Percentiles rank a stretch among this genome's conserved stretches.
phyloP scores from a whole-genome alignment of 2,329 filamentous ascomycete species.

The Colletotrichum shisoi region DNA sequence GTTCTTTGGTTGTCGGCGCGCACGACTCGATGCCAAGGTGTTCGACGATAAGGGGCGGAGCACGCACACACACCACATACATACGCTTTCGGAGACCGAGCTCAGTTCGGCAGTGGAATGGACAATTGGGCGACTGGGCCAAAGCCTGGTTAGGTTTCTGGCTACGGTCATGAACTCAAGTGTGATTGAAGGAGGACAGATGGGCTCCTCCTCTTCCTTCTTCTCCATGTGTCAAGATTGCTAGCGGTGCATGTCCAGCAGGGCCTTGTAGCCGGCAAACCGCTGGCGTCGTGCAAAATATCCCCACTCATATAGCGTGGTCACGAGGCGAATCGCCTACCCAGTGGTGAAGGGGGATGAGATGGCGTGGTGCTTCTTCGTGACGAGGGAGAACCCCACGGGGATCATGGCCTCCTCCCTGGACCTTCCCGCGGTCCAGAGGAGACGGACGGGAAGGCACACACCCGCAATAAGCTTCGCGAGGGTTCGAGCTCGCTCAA shows the following conservation, averaged over 20 bases:
- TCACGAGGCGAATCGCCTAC: neutral
- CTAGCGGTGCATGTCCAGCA: neutral
- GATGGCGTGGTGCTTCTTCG: neutral
- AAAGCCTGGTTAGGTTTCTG: neutral
- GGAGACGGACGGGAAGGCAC: constrained; percentile 4
- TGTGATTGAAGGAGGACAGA: neutral
- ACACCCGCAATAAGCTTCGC: constrained; percentile 18
- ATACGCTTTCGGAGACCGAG: constrained; percentile 23
- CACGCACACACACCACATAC: neutral
- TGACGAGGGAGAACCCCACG: constrained; percentile 5
- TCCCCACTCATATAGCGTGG: neutral
- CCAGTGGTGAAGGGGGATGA: constrained; percentile 4
- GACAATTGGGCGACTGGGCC: neutral
- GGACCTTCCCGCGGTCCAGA: constrained; percentile 27
- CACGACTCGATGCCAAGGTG: constrained; percentile 20
- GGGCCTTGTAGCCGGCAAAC: neutral
- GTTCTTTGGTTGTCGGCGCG: neutral
- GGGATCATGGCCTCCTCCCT: constrained; percentile 9
- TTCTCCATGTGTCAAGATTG: neutral
- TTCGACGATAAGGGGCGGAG: constrained; percentile 27
- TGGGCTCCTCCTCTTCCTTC: neutral
- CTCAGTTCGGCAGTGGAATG: neutral
- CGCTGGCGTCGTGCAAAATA: neutral
- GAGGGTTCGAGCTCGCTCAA: constrained; percentile 23
- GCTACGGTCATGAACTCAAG: neutral